phyloP scores from a whole-genome alignment of 352 stramenopile genomes.

The Plasmopara muralis region DNA sequence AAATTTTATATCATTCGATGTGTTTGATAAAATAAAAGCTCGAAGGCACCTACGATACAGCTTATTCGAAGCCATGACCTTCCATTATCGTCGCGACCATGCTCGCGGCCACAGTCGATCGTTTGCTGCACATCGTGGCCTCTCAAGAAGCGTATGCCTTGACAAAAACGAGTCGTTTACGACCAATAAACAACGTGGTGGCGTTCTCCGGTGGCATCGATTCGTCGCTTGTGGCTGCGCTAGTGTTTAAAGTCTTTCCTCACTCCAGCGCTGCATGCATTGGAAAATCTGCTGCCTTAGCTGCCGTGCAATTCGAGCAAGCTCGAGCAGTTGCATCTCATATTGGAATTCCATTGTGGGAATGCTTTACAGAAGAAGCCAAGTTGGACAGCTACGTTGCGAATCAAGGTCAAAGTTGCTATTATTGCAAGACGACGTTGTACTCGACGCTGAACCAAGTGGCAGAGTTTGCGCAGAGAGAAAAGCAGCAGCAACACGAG shows the following conservation, averaged over 20 bases:
- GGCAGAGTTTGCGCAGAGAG: constrained; percentile 43
- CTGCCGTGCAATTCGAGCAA: constrained; percentile 79
- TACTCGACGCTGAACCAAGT: constrained; percentile 92
- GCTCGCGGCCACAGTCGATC: constrained; percentile 32
- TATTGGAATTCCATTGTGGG: constrained; percentile 87
- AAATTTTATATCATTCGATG: not conserved
- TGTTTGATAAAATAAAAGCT: not conserved
- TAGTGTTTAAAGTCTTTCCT: constrained; percentile 85
- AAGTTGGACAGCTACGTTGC: constrained; percentile 85
- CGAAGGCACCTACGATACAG: not conserved
- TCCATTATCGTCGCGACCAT: constrained; percentile 3
- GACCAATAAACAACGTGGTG: constrained; percentile 60
- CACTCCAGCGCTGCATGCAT: constrained; percentile 83
- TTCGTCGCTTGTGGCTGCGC: constrained; percentile 89
- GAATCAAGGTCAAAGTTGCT: constrained; percentile 93
- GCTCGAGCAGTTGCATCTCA: constrained; percentile 75
- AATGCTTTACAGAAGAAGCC: constrained; percentile 83
- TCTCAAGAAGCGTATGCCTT: constrained; percentile 15
- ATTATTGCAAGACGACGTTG: constrained; percentile 97
- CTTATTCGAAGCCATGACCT: too few relatives aligned
- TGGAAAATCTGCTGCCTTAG: constrained; percentile 89
- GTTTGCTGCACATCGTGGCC: constrained; percentile 32
- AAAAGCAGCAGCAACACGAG: constrained; percentile 17
- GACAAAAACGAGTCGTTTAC: not conserved
- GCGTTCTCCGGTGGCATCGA: constrained; percentile 95